Evolutionary conservation across 2,329 filamentous ascomycete species (phyloP).

Genomic region (Endocalyx cinctus): DNA sequence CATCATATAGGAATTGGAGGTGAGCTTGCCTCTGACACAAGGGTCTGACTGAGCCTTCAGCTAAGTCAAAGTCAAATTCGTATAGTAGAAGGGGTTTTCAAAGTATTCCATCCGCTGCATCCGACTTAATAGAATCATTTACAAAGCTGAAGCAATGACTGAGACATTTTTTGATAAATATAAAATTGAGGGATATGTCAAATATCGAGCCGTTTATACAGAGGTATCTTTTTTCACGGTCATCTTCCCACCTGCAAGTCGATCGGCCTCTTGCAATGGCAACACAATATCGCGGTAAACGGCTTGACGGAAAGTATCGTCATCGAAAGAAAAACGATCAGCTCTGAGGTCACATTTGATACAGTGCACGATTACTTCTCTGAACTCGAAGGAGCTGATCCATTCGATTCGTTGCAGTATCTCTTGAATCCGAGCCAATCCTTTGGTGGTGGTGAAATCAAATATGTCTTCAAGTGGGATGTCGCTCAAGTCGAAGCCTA

Average conservation of each 20-base stretch:
- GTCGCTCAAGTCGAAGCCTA: constrained; percentile 2
- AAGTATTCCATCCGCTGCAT: too few species aligned
- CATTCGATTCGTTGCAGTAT: constrained; percentile 8
- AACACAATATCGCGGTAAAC: constrained; percentile 10
- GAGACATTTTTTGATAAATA: too few species aligned
- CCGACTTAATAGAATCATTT: too few species aligned
- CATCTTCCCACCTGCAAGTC: constrained; percentile 6
- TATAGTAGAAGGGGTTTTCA: too few species aligned
- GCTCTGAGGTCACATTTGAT: constrained; percentile 10
- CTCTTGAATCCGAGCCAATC: constrained; percentile 5
- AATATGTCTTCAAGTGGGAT: constrained; percentile 7
- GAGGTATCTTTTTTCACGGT: constrained; percentile 1
- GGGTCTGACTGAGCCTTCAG: too few species aligned
- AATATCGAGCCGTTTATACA: too few species aligned
- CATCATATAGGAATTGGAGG: too few species aligned
- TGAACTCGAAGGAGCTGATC: constrained; percentile 5
- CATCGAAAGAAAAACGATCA: constrained; percentile 5
- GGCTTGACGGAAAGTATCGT: constrained; percentile 10
- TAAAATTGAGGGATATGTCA: too few species aligned
- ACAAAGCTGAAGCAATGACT: too few species aligned
- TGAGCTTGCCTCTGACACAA: too few species aligned
- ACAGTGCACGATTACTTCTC: constrained; percentile 8
- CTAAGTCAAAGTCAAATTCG: too few species aligned
- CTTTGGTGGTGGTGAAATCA: constrained; percentile 7
- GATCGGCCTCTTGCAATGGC: constrained; percentile 13